Base-by-base conservation (phyloP, 352 stramenopile genomes). In the Pythium aquatile region DNA sequence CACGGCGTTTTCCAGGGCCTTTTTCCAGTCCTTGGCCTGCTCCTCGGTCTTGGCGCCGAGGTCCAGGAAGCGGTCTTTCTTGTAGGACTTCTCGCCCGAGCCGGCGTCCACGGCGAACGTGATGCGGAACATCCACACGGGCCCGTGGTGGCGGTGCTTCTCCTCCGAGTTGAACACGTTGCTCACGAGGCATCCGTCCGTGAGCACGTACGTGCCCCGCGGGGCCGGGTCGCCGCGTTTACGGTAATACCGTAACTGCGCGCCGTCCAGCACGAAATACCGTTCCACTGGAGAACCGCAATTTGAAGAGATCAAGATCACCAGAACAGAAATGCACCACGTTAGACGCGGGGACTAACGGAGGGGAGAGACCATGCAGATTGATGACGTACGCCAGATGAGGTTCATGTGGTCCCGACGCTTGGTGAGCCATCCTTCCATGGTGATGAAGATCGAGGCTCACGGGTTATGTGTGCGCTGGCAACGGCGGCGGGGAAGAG, bases 391-490 rank as follows among this genome's bases (percentile, higher is more conserved):
- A 95, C 87, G 72, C 87, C 87, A 95, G 70, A 95, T 95, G 68
- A 95, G 80, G 72, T 95, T 95, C 87, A 95, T 95, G 77, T 95
- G 87, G 69, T 95, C 87, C 39, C 87, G 83, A 51, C 87, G 85
- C 78, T 94, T 93, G 40, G 87, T 94, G 62, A 95, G 79, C 87
- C 87, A 95, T 69, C 87, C 87, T 64, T 95, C 85, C 87, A 95
- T 95, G 51, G 55, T 78, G 42, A 10, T 17, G 37, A 17, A n/a
- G 37, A 5, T 17, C 10, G 10, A 42, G 33, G 37, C 37, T 13
- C 37, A 42, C 37, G 37, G 10, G 37, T 42, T 42, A 24, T 24
- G 20, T 24, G 37, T 42, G 17, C 37, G 17, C 37, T 42, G 37
- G 37, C 37, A 13, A 17, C 37, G 37, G 37, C 37, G 9, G 37